These are phyloP conservation scores for Acacia crassicarpa DNA, from an alignment of 306 rosid genomes.

Conservation along the genomic window DNA sequence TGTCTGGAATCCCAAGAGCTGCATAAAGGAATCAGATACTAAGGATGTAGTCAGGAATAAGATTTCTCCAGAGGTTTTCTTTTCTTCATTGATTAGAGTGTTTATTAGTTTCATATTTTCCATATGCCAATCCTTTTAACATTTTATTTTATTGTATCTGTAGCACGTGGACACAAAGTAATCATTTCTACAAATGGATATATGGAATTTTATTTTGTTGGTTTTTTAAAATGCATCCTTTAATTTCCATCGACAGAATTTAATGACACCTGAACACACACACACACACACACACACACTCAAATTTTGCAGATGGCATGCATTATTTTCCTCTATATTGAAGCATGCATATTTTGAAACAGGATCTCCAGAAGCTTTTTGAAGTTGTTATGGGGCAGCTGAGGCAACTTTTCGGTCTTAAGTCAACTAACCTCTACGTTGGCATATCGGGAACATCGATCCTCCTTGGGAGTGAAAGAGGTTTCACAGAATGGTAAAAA, in stretches of 20 bases:
- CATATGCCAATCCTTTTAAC: slow-evolving; percentile 9
- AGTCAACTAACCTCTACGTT: slow-evolving; percentile 55
- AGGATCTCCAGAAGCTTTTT: slow-evolving; percentile 76
- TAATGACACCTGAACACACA: neutral
- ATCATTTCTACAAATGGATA: slow-evolving; percentile 8
- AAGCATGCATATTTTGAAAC: slow-evolving; percentile 48
- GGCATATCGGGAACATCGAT: slow-evolving; percentile 69
- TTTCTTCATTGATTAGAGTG: slow-evolving; percentile 13
- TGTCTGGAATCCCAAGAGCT: slow-evolving; percentile 83
- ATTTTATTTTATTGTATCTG: slow-evolving; percentile 20
- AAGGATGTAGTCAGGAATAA: slow-evolving; percentile 50
- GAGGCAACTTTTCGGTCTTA: slow-evolving; percentile 93
- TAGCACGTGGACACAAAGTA: neutral
- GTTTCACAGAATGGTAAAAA: slow-evolving; percentile 86
- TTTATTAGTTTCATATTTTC: slow-evolving; percentile 19
- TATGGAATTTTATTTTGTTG: slow-evolving; percentile 5
- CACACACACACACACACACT: neutral
- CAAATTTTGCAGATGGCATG: slow-evolving; percentile 21
- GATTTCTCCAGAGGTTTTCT: slow-evolving; percentile 67
- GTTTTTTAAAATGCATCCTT: neutral
- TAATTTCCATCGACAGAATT: neutral
- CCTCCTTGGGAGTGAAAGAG: slow-evolving; percentile 80
- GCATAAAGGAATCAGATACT: slow-evolving; percentile 51
- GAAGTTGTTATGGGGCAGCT: slow-evolving; percentile 90
- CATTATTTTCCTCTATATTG: slow-evolving; percentile 33